Evolutionary conservation across 2,329 filamentous ascomycete species (phyloP), one percentile per base, ranked within the genome.

Genomic region (Botrytis hyacinthi): DNA sequence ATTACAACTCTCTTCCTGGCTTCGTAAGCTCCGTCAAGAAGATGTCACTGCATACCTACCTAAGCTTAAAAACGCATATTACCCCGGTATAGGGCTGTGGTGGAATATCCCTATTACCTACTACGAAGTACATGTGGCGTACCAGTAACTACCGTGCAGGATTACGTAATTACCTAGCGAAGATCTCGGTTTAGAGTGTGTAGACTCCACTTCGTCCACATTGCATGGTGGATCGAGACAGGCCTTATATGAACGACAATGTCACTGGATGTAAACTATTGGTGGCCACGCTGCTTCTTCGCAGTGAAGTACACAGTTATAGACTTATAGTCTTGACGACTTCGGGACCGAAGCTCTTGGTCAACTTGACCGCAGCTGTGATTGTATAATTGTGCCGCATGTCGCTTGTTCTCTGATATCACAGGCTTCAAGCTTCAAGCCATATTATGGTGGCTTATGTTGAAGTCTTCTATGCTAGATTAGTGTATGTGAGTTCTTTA

Each of bases 401-500:
- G 48, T 51, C 26, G 48, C 26, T n/a, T n/a, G 48, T n/a, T 12
- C 48, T n/a, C 22, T 51, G 48, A n/a, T 5, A n/a, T 51, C 12
- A n/a, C 26, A 6, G 22, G 22, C 3, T 14, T n/a, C 10, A 14
- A 51, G 48, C 26, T n/a, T n/a, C 48, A 51, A 7, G 12, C 26
- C 0, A 16, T 51, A 14, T 7, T 16, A n/a, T 51, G 2, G 48
- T 51, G 26, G 26, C 4, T n/a, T 10, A 51, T 51, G 48, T 51
- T 51, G 1, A 51, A 51, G 26, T 5, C 48, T 51, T 51, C 48
- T 7, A 48, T 48, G 5, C 9, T 48, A 26, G 4, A 48, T 48
- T 12, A 9, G 48, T 14, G 48, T n/a, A 7, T n/a, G 0, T 14
- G 5, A 16, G 14, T n/a, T 1, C n/a, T n/a, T 6, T 4, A 1